phyloP scores from a whole-genome alignment of 176 grass and related monocot species.

The Pharus latifolius region DNA sequence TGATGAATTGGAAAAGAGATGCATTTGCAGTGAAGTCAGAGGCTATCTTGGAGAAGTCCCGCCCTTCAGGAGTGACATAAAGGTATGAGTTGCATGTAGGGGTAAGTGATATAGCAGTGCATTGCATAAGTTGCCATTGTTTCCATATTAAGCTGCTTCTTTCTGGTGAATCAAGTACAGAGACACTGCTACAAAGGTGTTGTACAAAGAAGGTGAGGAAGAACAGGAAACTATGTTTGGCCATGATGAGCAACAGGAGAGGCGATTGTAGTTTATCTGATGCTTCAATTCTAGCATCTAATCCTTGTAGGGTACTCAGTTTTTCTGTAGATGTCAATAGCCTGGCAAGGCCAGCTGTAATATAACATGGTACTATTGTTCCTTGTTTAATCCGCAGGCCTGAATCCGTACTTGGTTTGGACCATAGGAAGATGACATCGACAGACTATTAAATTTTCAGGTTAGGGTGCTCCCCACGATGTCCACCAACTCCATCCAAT shows the following conservation, averaged over 20 bases:
- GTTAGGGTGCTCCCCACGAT: background rate
- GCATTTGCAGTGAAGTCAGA: slow-evolving; percentile 21
- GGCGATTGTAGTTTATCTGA: slow-evolving; percentile 28
- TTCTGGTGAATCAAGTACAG: background rate
- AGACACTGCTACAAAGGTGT: background rate
- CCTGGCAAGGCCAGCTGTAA: slow-evolving; percentile 17
- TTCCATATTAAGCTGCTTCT: background rate
- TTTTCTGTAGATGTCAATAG: slow-evolving; percentile 7
- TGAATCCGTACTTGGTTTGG: slow-evolving; percentile 5
- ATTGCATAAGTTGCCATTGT: slow-evolving; percentile 25
- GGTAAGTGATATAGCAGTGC: background rate
- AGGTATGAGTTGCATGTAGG: slow-evolving; percentile 37
- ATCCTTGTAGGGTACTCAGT: slow-evolving; percentile 10
- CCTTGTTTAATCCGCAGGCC: slow-evolving; percentile 33
- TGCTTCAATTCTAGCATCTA: background rate
- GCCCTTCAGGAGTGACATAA: slow-evolving; percentile 38
- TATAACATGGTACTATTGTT: background rate
- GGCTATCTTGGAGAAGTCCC: background rate
- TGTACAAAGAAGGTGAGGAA: slow-evolving; percentile 29
- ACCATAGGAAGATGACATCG: slow-evolving; percentile 14
- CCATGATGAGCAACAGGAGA: slow-evolving; percentile 20
- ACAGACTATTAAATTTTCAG: background rate
- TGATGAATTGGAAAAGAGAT: slow-evolving; percentile 23
- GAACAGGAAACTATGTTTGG: slow-evolving; percentile 19
- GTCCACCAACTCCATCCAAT: background rate